Percentiles rank a stretch among this genome's conserved stretches.
Conservation (phyloP, 768 basidiomycete genomes). For the Boletus sp. region DNA sequence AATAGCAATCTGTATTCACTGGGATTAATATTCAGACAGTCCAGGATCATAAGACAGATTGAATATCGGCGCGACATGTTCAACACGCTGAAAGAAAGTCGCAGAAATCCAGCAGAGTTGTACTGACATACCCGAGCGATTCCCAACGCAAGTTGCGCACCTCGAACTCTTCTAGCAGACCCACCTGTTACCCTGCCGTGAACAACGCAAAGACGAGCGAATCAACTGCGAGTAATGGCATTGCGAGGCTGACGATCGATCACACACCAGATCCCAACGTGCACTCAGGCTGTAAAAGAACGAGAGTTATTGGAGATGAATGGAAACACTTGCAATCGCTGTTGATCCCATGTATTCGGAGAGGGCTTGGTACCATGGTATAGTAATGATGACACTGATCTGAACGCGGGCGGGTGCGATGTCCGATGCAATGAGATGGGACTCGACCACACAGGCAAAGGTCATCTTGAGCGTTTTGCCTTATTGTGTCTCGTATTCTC, state of each 20-base stretch:
- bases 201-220: constrained; percentile 55
- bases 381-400: constrained; percentile 70
- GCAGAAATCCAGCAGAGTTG: too few relatives aligned
- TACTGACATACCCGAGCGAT: constrained; percentile 35
- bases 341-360: constrained; percentile 63
- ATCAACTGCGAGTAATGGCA: constrained; percentile 62
- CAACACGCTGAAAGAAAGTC: too few relatives aligned
- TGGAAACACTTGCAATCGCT: constrained; percentile 50
- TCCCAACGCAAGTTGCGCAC: constrained; percentile 38
- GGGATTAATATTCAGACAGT: too few relatives aligned
- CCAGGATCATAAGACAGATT: too few relatives aligned
- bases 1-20: too few relatives aligned
- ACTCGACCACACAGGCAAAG: constrained; percentile 60
- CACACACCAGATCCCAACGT: neutral
- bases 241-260: constrained; percentile 51
- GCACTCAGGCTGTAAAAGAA: too few relatives aligned
- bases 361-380: constrained; percentile 61
- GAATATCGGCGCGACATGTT: too few relatives aligned
- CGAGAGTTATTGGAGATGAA: neutral
- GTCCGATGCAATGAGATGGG: constrained; percentile 65
- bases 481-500: constrained; percentile 58
- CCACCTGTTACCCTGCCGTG: constrained; percentile 60
- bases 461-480: constrained; percentile 61
- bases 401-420: constrained; percentile 62
- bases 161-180: constrained; percentile 34